Conservation (phyloP, 352 stramenopile genomes). For the Phytophthora chlamydospora region DNA sequence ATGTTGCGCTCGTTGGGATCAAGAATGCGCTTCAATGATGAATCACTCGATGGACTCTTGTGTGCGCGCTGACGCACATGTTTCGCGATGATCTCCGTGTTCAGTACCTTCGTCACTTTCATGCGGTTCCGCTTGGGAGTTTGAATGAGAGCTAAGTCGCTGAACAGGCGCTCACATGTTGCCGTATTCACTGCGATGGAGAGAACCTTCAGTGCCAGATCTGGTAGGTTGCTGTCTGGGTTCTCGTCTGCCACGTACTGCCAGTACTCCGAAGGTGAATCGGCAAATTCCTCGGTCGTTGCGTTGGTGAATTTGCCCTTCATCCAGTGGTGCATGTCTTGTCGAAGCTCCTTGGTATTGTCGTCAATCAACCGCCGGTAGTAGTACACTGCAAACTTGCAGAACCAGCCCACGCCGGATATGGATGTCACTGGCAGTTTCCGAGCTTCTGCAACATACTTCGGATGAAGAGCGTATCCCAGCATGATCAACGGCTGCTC, state of each 20-base stretch:
- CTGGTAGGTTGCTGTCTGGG: not conserved
- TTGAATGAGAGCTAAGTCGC: conserved; percentile 5
- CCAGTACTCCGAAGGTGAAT: conserved; percentile 7
- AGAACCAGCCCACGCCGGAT: not conserved
- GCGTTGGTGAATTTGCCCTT: not conserved
- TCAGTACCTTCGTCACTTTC: not conserved
- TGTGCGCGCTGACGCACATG: conserved; percentile 3
- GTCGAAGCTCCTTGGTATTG: not conserved
- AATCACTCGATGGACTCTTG: not conserved
- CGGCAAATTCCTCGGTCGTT: not conserved
- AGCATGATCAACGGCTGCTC: conserved; percentile 14
- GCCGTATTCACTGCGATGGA: conserved; percentile 12
- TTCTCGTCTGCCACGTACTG: conserved; percentile 8
- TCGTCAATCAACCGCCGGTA: conserved; percentile 7
- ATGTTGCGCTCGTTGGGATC: conserved; percentile 4
- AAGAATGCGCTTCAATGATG: conserved; percentile 6
- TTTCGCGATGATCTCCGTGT: conserved; percentile 1
- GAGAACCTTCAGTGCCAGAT: conserved; percentile 8
- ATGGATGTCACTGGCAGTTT: not conserved
- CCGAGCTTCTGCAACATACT: not conserved
- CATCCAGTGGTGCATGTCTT: conserved; percentile 8
- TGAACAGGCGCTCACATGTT: conserved; percentile 14
- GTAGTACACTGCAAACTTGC: conserved; percentile 12
- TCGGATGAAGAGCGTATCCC: conserved; percentile 8
- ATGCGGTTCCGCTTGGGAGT: conserved; percentile 7